These are phyloP conservation scores for Russula earlei DNA, from an alignment of 768 basidiomycete genomes.

Conservation along the genomic window DNA sequence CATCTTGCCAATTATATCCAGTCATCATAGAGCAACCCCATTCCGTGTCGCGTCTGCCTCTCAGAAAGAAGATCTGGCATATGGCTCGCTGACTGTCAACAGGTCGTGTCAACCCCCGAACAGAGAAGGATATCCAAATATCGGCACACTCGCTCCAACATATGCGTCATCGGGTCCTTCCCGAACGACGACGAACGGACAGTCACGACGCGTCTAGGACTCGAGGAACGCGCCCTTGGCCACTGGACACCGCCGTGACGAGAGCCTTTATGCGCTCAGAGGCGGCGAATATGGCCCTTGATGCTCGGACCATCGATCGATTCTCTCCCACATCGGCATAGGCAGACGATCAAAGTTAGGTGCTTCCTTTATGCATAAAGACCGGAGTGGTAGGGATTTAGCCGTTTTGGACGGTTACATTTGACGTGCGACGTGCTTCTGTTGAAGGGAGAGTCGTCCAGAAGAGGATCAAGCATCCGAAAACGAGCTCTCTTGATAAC, in stretches of 20 bases:
- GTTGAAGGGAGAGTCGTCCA: slow-evolving; percentile 2
- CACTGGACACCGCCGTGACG: not conserved
- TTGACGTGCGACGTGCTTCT: slow-evolving; percentile 15
- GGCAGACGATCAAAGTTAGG: slow-evolving; percentile 5
- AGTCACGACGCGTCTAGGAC: not conserved
- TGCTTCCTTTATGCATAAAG: slow-evolving; percentile 10
- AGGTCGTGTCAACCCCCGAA: slow-evolving; percentile 3
- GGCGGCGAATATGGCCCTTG: not conserved
- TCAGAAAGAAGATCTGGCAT: not conserved
- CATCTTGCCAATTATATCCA: not conserved
- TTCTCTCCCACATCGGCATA: not conserved
- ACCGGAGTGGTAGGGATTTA: slow-evolving; percentile 4
- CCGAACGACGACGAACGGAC: not conserved
- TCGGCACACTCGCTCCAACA: not conserved
- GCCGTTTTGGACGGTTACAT: slow-evolving; percentile 7
- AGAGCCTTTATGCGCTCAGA: not conserved
- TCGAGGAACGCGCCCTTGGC: not conserved
- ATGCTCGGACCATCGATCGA: not conserved
- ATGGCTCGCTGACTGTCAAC: slow-evolving; percentile 14
- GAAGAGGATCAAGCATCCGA: slow-evolving; percentile 11
- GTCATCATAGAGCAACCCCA: not conserved
- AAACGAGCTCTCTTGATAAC: slow-evolving; percentile 13
- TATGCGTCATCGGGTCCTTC: slow-evolving; percentile 7
- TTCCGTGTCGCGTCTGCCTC: not conserved
- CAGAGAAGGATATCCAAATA: not conserved